A percentile compares a stretch with the other conserved stretches of the same genome.
These are phyloP conservation scores for Chrysoporthe deuterocubensis DNA, from an alignment of 2,329 filamentous ascomycete species.

Conservation along the genomic window DNA sequence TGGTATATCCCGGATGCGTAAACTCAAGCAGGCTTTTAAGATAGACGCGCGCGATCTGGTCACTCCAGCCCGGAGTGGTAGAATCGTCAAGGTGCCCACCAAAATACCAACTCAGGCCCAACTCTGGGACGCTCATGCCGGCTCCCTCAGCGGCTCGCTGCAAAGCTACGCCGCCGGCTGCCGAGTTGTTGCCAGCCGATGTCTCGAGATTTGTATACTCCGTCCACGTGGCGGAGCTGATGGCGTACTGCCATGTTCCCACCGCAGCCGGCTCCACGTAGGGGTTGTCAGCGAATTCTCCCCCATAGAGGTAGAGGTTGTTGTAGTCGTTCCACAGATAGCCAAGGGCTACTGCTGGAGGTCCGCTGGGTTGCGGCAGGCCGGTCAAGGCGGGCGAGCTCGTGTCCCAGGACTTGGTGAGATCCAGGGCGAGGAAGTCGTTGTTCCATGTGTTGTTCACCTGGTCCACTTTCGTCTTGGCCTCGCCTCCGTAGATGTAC, in stretches of 20 bases:
- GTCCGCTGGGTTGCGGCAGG: slow-evolving; percentile 55
- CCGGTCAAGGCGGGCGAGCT: slow-evolving; percentile 65
- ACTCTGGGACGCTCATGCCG: slow-evolving; percentile 68
- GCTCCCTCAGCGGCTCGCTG: slow-evolving; percentile 76
- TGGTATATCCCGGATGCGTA: slow-evolving; percentile 71
- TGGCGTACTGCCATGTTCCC: slow-evolving; percentile 72
- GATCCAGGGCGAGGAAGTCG: slow-evolving; percentile 72
- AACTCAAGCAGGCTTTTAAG: slow-evolving; percentile 76
- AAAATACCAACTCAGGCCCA: slow-evolving; percentile 78
- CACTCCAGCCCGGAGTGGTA: slow-evolving; percentile 68
- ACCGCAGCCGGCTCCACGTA: slow-evolving; percentile 59
- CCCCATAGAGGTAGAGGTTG: slow-evolving; percentile 74
- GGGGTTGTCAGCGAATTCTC: slow-evolving; percentile 71
- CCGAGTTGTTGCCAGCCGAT: slow-evolving; percentile 65
- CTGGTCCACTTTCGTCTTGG: slow-evolving; percentile 61
- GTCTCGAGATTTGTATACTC: slow-evolving; percentile 66
- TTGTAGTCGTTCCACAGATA: slow-evolving; percentile 76
- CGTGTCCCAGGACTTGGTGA: slow-evolving; percentile 74
- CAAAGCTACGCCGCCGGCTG: slow-evolving; percentile 57
- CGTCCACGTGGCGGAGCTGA: slow-evolving; percentile 62
- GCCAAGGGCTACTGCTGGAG: slow-evolving; percentile 73
- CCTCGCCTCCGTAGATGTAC: slow-evolving; percentile 76
- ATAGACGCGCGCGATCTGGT: slow-evolving; percentile 66
- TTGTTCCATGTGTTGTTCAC: slow-evolving; percentile 73
- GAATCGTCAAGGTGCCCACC: slow-evolving; percentile 72